Base-by-base conservation (phyloP, 2,329 filamentous ascomycete genomes). In the Verticillium longisporum region DNA sequence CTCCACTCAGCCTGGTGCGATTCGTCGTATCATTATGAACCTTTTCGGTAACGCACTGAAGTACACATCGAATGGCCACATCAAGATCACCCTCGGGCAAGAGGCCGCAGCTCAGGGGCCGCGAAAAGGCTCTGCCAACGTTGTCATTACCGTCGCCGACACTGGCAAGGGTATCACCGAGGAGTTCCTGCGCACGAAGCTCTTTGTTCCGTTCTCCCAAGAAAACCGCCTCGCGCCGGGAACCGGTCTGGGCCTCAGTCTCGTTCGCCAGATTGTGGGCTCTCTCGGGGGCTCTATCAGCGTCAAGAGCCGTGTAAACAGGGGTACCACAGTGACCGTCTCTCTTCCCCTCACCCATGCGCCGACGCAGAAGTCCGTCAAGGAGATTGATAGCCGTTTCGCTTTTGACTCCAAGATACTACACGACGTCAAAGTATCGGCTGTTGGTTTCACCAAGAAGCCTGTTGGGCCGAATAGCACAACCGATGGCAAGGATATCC, bases 171-270 rank as follows among this genome's bases (percentile, higher is more conserved):
- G 87, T 6, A 89, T 89, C 60, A 81, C 79, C 0, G 76, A 81
- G 26, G 81, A 87, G 13, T 89, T 84, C 64, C 72, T 88, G 34
- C 76, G 80, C 50, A 80, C 81, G 11, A 79, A 79, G 56, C 71
- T 88, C 0, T 89, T 86, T 67, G 83, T 80, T 0, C 83, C 85
- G 0, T 88, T 88, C 62, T 72, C 78, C 0, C 86, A 89, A 66
- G 86, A 89, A 65, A 79, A 87, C 57, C 72, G 76, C 0, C 71
- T 88, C 13, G 77, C 80, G 0, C 79, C 80, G 1, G 86, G 86
- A 0, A 82, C 83, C 3, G 86, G 86, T 0, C 75, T 89, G 0
- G 87, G 87, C 0, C 72, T 89, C 55, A 83, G 81, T 33, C 83
- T 89, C 15, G 85, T 88, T 10, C 75, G 78, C 36, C 75, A 78